These are phyloP conservation scores for Ustilago sp. DNA, from an alignment of 1,284 basidiomycete species.

Conservation along the genomic window DNA sequence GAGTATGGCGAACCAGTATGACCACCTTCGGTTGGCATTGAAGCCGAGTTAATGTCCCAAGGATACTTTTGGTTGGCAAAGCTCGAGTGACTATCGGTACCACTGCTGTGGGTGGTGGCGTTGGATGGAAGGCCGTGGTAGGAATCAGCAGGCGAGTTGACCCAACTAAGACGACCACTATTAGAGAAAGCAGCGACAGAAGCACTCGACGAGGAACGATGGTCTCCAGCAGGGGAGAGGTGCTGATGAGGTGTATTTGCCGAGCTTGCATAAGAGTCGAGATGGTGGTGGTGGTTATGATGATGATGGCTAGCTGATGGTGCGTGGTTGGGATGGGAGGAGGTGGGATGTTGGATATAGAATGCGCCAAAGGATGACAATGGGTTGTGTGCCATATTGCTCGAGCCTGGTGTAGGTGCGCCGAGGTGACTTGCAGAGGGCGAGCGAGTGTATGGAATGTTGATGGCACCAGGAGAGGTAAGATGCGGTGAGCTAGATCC, in stretches of 20 bases:
- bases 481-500: conserved; percentile 37
- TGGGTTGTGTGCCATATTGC: conserved; percentile 25
- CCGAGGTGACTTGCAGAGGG: conserved; percentile 36
- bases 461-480: conserved; percentile 46
- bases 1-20: conserved; percentile 49
- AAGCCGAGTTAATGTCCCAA: conserved; percentile 39
- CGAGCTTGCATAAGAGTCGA: conserved; percentile 45
- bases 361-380: conserved; percentile 50
- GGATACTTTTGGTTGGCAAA: conserved; percentile 39
- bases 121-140: conserved; percentile 49
- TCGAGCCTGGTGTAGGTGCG: conserved; percentile 21
- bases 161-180: conserved; percentile 52
- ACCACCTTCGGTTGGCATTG: conserved; percentile 26
- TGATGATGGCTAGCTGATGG: conserved; percentile 19
- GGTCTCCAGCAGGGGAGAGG: conserved; percentile 43
- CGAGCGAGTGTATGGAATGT: conserved; percentile 43
- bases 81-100: conserved; percentile 45
- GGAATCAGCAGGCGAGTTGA: conserved; percentile 48
- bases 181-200: conserved; percentile 51
- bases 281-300: conserved; percentile 26
- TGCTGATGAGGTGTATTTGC: conserved; percentile 49
- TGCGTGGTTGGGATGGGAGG: conserved; percentile 15
- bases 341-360: conserved; percentile 46
- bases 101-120: conserved; percentile 51
- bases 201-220: conserved; percentile 47